phyloP scores from a whole-genome alignment of 306 rosid genomes.

The Ziziphus jujuba region DNA sequence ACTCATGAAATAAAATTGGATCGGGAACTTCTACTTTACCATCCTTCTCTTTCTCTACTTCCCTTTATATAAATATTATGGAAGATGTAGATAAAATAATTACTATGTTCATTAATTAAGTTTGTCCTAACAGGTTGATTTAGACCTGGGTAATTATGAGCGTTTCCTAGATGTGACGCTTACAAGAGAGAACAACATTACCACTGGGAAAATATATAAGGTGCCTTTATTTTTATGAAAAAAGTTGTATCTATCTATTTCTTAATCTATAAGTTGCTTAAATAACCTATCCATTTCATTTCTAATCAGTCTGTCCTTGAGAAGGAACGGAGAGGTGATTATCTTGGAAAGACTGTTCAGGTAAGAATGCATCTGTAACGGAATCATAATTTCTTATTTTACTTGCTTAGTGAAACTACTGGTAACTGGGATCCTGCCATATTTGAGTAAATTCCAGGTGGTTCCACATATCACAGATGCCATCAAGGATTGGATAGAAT shows the following conservation, averaged over 20 bases:
- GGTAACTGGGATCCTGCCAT: slow-evolving; percentile 17
- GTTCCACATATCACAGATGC: slow-evolving; percentile 99
- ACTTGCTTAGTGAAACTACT: slow-evolving; percentile 3
- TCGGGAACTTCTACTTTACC: neutral
- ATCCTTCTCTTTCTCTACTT: neutral
- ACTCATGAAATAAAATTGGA: neutral
- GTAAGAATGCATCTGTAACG: slow-evolving; percentile 40
- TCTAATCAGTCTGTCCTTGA: slow-evolving; percentile 81
- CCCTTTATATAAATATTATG: neutral
- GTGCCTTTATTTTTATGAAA: slow-evolving; percentile 34
- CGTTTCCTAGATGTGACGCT: slow-evolving; percentile 90
- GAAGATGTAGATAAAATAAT: neutral
- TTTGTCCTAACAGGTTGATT: slow-evolving; percentile 71
- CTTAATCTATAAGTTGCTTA: neutral
- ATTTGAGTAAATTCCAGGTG: slow-evolving; percentile 56
- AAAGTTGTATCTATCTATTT: neutral
- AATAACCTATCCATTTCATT: slow-evolving; percentile 14
- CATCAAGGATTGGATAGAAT: slow-evolving; percentile 72
- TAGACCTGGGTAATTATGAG: slow-evolving; percentile 98
- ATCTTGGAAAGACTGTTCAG: slow-evolving; percentile 98
- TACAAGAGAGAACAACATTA: slow-evolving; percentile 88
- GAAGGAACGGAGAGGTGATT: slow-evolving; percentile 91
- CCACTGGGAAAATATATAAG: slow-evolving; percentile 95
- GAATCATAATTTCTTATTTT: slow-evolving; percentile 5
- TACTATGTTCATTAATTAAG: slow-evolving; percentile 5